These are phyloP conservation scores for Rhipidocladum racemiflorum DNA, from an alignment of 176 grass and related monocot species.

Conservation along the genomic window DNA sequence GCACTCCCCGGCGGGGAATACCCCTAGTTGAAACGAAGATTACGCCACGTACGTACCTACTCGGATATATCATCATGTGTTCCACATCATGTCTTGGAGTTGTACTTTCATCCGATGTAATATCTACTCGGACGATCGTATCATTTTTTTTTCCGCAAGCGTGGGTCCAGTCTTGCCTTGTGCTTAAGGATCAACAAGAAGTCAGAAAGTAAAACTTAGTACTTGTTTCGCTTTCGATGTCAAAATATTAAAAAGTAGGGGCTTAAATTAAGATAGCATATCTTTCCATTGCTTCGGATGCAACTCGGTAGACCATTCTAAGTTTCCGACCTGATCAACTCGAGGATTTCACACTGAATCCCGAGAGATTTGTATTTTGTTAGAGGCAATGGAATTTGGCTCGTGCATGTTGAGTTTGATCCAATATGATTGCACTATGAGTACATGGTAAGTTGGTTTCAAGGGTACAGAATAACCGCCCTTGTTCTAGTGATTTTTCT, in stretches of 20 bases:
- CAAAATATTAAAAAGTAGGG: background rate
- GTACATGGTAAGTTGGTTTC: too few relatives aligned
- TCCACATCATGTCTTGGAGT: too few relatives aligned
- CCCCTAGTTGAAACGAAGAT: background rate
- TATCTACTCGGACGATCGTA: background rate
- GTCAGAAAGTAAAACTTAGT: background rate
- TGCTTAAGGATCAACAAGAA: background rate
- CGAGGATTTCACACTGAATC: background rate
- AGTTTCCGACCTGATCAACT: background rate
- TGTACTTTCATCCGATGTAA: too few relatives aligned
- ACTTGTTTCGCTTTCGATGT: background rate
- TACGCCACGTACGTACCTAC: too few relatives aligned
- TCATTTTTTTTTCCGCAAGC: too few relatives aligned
- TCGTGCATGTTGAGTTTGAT: background rate
- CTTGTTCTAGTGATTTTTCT: too few relatives aligned
- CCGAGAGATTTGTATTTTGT: background rate
- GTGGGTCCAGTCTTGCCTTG: background rate
- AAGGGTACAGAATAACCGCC: too few relatives aligned
- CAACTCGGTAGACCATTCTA: background rate
- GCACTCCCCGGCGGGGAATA: too few relatives aligned
- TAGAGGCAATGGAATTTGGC: background rate
- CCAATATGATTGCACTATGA: background rate
- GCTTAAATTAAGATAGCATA: background rate
- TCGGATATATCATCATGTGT: too few relatives aligned
- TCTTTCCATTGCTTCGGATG: background rate